phyloP scores from a whole-genome alignment of 2,329 filamentous ascomycete genomes.

The Drechslerella coelobrocha region DNA sequence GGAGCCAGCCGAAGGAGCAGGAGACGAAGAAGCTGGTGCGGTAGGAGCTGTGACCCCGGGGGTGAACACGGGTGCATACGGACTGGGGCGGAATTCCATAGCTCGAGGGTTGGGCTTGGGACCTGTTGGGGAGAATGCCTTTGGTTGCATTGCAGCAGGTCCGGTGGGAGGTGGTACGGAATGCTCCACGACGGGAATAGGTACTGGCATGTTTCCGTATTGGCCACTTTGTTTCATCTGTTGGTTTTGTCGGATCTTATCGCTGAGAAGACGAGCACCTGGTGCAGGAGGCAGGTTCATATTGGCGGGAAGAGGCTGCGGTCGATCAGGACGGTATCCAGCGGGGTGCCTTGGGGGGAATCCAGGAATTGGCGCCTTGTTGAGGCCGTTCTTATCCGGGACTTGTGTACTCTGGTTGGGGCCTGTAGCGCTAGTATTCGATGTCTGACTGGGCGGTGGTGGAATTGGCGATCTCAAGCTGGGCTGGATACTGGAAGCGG shows the following conservation, averaged over 20 bases:
- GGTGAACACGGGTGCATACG: constrained; percentile 52
- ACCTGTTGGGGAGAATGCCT: constrained; percentile 59
- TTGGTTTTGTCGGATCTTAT: constrained; percentile 61
- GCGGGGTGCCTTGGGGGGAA: constrained; percentile 46
- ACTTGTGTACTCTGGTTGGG: constrained; percentile 28
- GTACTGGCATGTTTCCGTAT: constrained; percentile 62
- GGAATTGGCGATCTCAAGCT: constrained; percentile 42
- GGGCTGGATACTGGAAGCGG: constrained; percentile 20
- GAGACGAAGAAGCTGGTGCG: constrained; percentile 63
- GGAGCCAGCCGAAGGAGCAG: constrained; percentile 60
- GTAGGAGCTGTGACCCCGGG: constrained; percentile 53
- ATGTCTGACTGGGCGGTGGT: constrained; percentile 36
- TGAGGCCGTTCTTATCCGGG: constrained; percentile 45
- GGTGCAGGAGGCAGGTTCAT: constrained; percentile 42
- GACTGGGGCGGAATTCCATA: constrained; percentile 76
- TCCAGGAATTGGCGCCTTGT: constrained; percentile 37
- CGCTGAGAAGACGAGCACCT: constrained; percentile 57
- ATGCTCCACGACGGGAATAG: constrained; percentile 61
- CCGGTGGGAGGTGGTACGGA: constrained; percentile 76
- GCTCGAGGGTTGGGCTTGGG: constrained; percentile 79
- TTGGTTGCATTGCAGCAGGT: constrained; percentile 62
- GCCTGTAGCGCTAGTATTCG: constrained; percentile 11
- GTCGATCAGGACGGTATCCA: constrained; percentile 43
- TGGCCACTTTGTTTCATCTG: constrained; percentile 62
- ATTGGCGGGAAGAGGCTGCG: constrained; percentile 41